Base-by-base conservation (phyloP, 78 protist genomes). In the Dictyostelium firmibasis region DNA sequence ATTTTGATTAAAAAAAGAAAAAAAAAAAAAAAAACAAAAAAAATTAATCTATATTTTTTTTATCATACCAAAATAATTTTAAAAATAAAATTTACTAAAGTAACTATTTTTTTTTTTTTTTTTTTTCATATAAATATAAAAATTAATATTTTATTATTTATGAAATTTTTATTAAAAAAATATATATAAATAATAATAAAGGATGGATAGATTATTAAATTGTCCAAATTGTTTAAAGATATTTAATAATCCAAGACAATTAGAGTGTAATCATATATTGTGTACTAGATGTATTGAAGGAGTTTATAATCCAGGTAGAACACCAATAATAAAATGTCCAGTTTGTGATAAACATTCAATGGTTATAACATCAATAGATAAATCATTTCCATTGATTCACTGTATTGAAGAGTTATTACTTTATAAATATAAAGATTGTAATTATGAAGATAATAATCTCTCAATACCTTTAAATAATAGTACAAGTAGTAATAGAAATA, bases 191-290 rank as follows among this genome's bases (percentile, higher is more conserved):
- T 1, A 36, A 36, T 25, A 44, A 27, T n/a, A 10, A 35, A 88
- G 38, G 7, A 89, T 89, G 94, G 94, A 89, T 81, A 25, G 23
- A 89, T 36, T 89, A n/a, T 78, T 89, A 50, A 89, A 35, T 79
- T 89, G 94, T 70, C 94, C 94, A 44, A 43, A 78, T 29, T 89
- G 94, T 69, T 64, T 36, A 11, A 43, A 29, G 25, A 7, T 89
- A 1, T 89, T 23, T 31, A 23, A 69, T 5, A 78, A 70, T 64
- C 87, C 94, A 29, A 78, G 77, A 70, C 60, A 77, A 47, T 41
- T 89, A 29, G 94, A 89, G 44, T 89, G 94, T 69, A 64, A 81
- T 33, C 94, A 89, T 89, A 81, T 89, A 25, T 18, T 89, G 4
- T 89, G 94, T 81, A 29, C 47, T 14, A 70, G 27, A 47, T 89